Percentiles rank a stretch among this genome's conserved stretches.
These are phyloP conservation scores for Cyberlindnera xishuangbannaensis DNA, from an alignment of 805 yeast species.

Conservation along the genomic window DNA sequence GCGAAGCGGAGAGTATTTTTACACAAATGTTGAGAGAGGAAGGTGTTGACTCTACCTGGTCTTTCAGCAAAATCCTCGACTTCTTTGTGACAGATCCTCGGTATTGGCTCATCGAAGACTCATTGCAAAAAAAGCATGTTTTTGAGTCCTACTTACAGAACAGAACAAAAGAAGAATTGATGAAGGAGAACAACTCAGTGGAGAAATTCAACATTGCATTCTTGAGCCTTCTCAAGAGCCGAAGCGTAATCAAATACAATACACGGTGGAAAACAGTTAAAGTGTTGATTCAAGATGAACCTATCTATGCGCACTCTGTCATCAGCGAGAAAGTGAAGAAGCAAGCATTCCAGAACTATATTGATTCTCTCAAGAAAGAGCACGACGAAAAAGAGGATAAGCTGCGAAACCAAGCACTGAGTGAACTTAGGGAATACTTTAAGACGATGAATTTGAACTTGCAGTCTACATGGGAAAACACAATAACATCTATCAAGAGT, in stretches of 20 bases:
- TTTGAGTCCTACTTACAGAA: slow-evolving; percentile 62
- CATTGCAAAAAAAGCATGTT: slow-evolving; percentile 50
- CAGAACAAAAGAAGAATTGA: slow-evolving; percentile 43
- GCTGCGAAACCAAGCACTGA: slow-evolving; percentile 42
- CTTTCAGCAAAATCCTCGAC: slow-evolving; percentile 62
- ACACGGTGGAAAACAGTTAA: slow-evolving; percentile 63
- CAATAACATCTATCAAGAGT: slow-evolving; percentile 14
- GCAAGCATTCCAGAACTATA: slow-evolving; percentile 47
- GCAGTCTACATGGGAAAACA: slow-evolving; percentile 18
- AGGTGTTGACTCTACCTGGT: slow-evolving; percentile 68
- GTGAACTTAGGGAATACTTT: slow-evolving; percentile 48
- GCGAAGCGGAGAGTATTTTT: slow-evolving; percentile 42
- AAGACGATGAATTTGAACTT: slow-evolving; percentile 27
- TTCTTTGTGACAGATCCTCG: slow-evolving; percentile 50
- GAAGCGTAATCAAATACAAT: slow-evolving; percentile 42
- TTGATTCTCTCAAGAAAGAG: slow-evolving; percentile 31
- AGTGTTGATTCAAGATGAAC: slow-evolving; percentile 53
- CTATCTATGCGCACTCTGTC: slow-evolving; percentile 55
- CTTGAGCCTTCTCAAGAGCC: slow-evolving; percentile 36
- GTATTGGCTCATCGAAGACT: slow-evolving; percentile 63
- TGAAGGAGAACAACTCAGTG: slow-evolving; percentile 45
- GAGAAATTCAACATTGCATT: slow-evolving; percentile 56
- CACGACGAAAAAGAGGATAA: slow-evolving; percentile 22
- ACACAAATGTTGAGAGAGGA: slow-evolving; percentile 45
- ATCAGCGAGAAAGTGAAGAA: slow-evolving; percentile 53